A percentile compares a stretch with the other conserved stretches of the same genome.
Evolutionary conservation across 75 land plant genomes (phyloP).

Genomic region (Larix kaempferi): DNA sequence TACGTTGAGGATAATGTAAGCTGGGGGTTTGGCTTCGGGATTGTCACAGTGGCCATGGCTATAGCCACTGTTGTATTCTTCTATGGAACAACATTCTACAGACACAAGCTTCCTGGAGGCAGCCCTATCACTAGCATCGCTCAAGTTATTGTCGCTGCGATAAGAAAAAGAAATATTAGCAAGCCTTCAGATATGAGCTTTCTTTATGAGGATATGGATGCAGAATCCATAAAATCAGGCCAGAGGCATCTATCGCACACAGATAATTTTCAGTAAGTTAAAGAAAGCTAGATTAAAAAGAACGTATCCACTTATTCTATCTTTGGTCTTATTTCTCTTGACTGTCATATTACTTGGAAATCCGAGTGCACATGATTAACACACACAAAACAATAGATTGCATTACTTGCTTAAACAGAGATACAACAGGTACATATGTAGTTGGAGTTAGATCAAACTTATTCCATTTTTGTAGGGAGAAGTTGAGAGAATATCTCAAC

Average conservation of each 20-base stretch:
- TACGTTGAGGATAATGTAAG: slow-evolving; percentile 32
- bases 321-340: too few relatives aligned
- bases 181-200: slow-evolving; percentile 22
- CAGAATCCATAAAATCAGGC: slow-evolving; percentile 1
- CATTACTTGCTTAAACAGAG: too few relatives aligned
- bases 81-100: slow-evolving; percentile 21
- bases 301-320: too few relatives aligned
- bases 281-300: too few relatives aligned
- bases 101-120: slow-evolving; percentile 28
- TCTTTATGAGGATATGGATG: slow-evolving; percentile 36
- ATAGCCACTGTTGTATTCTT: slow-evolving; percentile 14
- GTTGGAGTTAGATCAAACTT: too few relatives aligned
- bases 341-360: not conserved
- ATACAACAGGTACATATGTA: too few relatives aligned
- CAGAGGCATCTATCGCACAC: not conserved
- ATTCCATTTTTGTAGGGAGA: too few relatives aligned
- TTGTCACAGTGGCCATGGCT: slow-evolving; percentile 18
- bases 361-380: too few relatives aligned
- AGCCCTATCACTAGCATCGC: slow-evolving; percentile 33
- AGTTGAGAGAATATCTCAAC: too few relatives aligned
- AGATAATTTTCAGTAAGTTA: not conserved
- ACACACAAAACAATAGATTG: too few relatives aligned
- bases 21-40: slow-evolving; percentile 44
- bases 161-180: slow-evolving; percentile 14
- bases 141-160: slow-evolving; percentile 25